Base-by-base conservation (phyloP, 345 rosid genomes). In the Arabis hirsuta region DNA sequence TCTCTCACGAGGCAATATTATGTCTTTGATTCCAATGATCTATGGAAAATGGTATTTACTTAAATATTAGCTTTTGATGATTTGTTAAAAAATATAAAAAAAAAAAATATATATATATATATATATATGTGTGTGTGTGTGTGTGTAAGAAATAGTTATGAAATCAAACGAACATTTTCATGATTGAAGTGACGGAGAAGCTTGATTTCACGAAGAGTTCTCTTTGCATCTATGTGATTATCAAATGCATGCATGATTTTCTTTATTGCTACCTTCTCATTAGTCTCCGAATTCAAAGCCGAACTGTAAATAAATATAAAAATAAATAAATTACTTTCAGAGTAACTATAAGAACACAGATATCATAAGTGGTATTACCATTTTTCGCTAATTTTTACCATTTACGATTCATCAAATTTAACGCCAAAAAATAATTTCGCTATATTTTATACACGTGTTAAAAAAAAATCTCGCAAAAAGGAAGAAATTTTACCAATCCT, bases 121-220 rank as follows among this genome's bases (percentile, higher is more conserved):
- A n/a, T n/a, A n/a, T n/a, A n/a, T n/a, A n/a, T n/a, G n/a, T n/a
- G n/a, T n/a, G n/a, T n/a, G n/a, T n/a, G n/a, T n/a, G n/a, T n/a
- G n/a, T n/a, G n/a, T n/a, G n/a, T n/a, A 44, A 12, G 45, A 5
- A 38, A 62, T 12, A 34, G 44, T 19, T 51, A 41, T 29, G 54
- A 62, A 72, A 89, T 42, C 3, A 44, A 55, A 94, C 93, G 78
- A 76, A 91, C 98, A 69, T 89, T 91, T 82, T 91, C 97, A 84
- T 94, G 98, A 71, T 89, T 87, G 84, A 94, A 86, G 79, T 91
- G 98, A 27, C 97, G 90, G 76, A 94, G 97, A 58, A 94, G 81
- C 88, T 89, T 94, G 89, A 91, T 91, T 86, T 91, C 98, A 2
- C 98, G 96, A 42, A 94, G 95, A 7, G 97, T 88, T 82, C 96